A percentile compares a stretch with the other conserved stretches of the same genome.
These are phyloP conservation scores for Podospora pseudocomata DNA, from an alignment of 495 filamentous ascomycete genomes.

Conservation along the genomic window DNA sequence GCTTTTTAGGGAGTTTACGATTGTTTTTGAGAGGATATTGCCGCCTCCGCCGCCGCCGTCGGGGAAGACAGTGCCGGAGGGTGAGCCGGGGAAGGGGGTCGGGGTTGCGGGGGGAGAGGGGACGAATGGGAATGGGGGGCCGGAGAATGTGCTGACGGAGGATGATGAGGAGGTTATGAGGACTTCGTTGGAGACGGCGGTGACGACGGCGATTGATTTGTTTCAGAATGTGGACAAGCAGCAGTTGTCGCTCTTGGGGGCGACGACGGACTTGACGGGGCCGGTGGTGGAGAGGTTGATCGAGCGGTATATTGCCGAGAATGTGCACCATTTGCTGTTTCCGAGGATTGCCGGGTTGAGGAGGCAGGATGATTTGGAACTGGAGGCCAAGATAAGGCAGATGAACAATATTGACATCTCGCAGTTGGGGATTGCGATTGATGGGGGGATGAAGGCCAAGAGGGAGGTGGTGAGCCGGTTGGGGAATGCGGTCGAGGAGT, in stretches of 20 bases:
- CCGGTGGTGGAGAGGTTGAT: constrained; percentile 89
- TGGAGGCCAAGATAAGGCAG: constrained; percentile 84
- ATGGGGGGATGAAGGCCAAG: constrained; percentile 66
- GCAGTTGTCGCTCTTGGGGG: constrained; percentile 84
- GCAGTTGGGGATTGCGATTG: constrained; percentile 83
- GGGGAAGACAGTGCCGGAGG: constrained; percentile 49
- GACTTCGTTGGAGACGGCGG: constrained; percentile 79
- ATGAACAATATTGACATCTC: constrained; percentile 94
- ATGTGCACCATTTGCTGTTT: constrained; percentile 81
- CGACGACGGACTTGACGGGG: constrained; percentile 90
- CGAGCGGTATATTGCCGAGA: constrained; percentile 91
- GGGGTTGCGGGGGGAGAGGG: constrained; percentile 41
- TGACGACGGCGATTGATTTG: constrained; percentile 89
- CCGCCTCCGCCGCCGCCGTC: constrained; percentile 74
- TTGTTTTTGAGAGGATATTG: constrained; percentile 77
- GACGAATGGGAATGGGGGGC: constrained; percentile 16
- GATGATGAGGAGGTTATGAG: constrained; percentile 88
- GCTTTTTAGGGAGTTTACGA: constrained; percentile 84
- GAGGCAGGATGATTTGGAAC: constrained; percentile 77
- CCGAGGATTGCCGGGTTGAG: constrained; percentile 76
- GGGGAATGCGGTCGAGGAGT: constrained; percentile 76
- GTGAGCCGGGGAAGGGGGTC: constrained; percentile 47
- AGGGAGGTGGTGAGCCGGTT: constrained; percentile 69
- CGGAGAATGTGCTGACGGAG: constrained; percentile 47
- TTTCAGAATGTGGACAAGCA: constrained; percentile 96